phyloP scores from a whole-genome alignment of 352 stramenopile genomes.

The Phytophthora boehmeriae region DNA sequence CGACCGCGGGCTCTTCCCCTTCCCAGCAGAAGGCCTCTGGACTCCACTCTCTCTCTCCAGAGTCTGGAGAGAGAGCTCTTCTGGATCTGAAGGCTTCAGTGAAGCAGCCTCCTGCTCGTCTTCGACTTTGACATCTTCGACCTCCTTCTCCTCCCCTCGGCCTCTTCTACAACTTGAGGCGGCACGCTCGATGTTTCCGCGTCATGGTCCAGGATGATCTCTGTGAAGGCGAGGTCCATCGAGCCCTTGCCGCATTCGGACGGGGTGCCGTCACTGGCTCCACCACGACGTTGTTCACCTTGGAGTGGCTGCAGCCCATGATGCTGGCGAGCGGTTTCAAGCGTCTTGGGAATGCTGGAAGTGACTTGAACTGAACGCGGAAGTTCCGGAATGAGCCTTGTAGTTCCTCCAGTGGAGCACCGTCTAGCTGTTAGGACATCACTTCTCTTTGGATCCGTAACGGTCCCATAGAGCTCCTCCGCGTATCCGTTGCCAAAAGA shows the following conservation, averaged over 20 bases:
- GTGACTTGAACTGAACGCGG: conserved; percentile 14
- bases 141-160: conserved; percentile 11
- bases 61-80: too few relatives aligned
- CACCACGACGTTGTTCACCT: conserved; percentile 51
- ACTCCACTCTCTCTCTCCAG: too few relatives aligned
- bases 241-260: conserved; percentile 34
- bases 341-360: background rate
- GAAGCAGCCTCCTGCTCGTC: conserved; percentile 15
- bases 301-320: conserved; percentile 78
- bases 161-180: conserved; percentile 16
- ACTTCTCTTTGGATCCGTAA: background rate
- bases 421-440: background rate
- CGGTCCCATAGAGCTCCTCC: background rate
- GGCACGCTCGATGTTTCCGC: conserved; percentile 26
- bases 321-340: conserved; percentile 2
- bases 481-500: too few relatives aligned
- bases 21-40: too few relatives aligned
- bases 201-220: conserved; percentile 37
- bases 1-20: conserved; percentile 11
- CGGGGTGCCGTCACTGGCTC: conserved; percentile 33
- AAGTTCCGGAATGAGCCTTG: conserved; percentile 36
- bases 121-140: background rate
- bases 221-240: conserved; percentile 33
- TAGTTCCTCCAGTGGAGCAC: too few relatives aligned
- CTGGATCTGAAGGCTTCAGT: too few relatives aligned